Evolutionary conservation across 1,284 basidiomycete genomes (phyloP).

Genomic region (Wallemia hederae): DNA sequence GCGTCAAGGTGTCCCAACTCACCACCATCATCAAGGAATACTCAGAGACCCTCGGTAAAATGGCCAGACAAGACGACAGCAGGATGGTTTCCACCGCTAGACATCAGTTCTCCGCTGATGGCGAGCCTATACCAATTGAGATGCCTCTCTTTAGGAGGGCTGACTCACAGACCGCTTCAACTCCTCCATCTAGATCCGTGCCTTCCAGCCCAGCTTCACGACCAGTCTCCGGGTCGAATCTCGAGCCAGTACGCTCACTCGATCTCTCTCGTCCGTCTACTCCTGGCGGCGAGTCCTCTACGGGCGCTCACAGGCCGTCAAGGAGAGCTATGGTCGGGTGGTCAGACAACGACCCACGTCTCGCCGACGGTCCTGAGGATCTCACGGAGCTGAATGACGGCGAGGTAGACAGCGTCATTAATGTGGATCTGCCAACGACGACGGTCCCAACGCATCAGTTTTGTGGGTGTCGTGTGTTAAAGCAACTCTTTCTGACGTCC

Average conservation of each 20-base stretch:
- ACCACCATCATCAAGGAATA: slow-evolving; percentile 42
- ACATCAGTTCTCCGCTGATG: slow-evolving; percentile 35
- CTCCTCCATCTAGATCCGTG: slow-evolving; percentile 4
- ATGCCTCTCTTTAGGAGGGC: neutral
- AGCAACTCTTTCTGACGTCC: slow-evolving; percentile 6
- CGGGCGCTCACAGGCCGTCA: neutral
- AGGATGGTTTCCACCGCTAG: slow-evolving; percentile 31
- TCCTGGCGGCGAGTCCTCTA: neutral
- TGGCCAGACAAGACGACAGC: slow-evolving; percentile 31
- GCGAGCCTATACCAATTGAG: slow-evolving; percentile 24
- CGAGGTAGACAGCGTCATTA: slow-evolving; percentile 20
- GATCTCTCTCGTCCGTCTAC: neutral
- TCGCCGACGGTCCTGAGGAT: neutral
- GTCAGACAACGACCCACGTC: neutral
- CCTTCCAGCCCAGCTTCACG: slow-evolving; percentile 1
- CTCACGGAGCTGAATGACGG: slow-evolving; percentile 15
- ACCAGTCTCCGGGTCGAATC: neutral
- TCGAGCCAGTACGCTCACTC: neutral
- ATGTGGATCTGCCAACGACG: slow-evolving; percentile 19
- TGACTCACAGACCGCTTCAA: slow-evolving; percentile 7
- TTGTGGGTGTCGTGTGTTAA: neutral
- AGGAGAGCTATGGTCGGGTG: neutral
- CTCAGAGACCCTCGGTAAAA: slow-evolving; percentile 29
- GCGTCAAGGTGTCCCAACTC: slow-evolving; percentile 38
- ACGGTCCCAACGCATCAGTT: slow-evolving; percentile 26